Evolutionary conservation across 2,329 filamentous ascomycete genomes (phyloP).

Genomic region (Akanthomyces muscarius): DNA sequence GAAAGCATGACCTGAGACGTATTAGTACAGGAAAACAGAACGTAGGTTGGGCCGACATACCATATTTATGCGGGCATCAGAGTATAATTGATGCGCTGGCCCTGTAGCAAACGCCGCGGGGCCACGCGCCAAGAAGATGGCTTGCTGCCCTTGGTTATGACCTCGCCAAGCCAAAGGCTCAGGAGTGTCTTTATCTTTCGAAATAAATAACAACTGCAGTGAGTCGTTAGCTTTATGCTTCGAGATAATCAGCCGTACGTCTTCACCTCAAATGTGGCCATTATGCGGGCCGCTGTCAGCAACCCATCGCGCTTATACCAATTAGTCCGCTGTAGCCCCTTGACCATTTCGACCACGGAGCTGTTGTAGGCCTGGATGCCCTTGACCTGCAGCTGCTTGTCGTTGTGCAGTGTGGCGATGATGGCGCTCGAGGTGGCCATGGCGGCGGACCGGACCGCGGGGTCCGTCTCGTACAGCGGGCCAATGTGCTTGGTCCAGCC

Average conservation of each 20-base stretch:
- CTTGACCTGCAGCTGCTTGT: slow-evolving; percentile 22
- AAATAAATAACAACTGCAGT: slow-evolving; percentile 20
- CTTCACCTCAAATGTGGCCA: slow-evolving; percentile 23
- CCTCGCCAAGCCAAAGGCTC: slow-evolving; percentile 18
- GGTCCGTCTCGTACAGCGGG: slow-evolving; percentile 22
- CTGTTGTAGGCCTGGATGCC: slow-evolving; percentile 23
- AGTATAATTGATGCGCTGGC: slow-evolving; percentile 22
- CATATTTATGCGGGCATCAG: slow-evolving; percentile 23
- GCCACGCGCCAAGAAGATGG: slow-evolving; percentile 19
- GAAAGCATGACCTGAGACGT: slow-evolving; percentile 18
- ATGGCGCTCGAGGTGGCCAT: slow-evolving; percentile 24
- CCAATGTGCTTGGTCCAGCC: slow-evolving; percentile 23
- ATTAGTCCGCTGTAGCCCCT: slow-evolving; percentile 13
- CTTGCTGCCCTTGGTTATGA: slow-evolving; percentile 21
- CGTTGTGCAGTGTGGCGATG: slow-evolving; percentile 20
- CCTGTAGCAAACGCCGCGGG: slow-evolving; percentile 19
- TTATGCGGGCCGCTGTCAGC: slow-evolving; percentile 18
- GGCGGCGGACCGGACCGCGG: slow-evolving; percentile 19
- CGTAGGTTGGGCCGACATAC: too few relatives aligned
- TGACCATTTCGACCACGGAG: slow-evolving; percentile 20
- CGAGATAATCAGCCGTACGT: too few relatives aligned
- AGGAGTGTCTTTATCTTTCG: slow-evolving; percentile 19
- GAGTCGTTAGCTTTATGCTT: background rate
- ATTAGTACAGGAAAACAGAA: too few relatives aligned
- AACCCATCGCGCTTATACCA: slow-evolving; percentile 20